A percentile compares a stretch with the other conserved stretches of the same genome.
Evolutionary conservation across 2,329 filamentous ascomycete genomes (phyloP).

Genomic region (Dothiorella sarmentorum): DNA sequence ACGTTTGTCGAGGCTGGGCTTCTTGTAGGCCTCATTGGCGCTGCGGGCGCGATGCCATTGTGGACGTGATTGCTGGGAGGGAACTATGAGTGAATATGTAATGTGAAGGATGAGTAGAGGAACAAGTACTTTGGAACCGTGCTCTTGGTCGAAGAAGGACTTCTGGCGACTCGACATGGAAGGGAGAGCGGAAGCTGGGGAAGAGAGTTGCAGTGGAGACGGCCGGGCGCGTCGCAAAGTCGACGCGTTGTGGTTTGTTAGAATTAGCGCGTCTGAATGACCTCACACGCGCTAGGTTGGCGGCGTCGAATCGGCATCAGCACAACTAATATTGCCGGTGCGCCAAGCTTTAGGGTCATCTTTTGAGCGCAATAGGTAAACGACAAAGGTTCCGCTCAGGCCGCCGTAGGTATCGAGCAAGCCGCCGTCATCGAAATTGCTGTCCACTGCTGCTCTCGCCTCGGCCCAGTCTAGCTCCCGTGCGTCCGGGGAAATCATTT

Average conservation of each 20-base stretch:
- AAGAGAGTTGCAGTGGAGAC: neutral
- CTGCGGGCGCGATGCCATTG: conserved; percentile 36
- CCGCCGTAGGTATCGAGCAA: too few species aligned
- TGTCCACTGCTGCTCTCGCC: neutral
- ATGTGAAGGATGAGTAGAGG: neutral
- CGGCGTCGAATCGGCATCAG: too few species aligned
- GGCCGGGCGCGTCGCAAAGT: neutral
- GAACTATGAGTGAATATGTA: neutral
- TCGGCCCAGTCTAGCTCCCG: neutral
- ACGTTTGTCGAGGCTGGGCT: conserved; percentile 20
- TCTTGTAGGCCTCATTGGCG: conserved; percentile 25
- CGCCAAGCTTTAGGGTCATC: too few species aligned
- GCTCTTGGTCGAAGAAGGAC: conserved; percentile 51
- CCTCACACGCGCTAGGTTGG: neutral
- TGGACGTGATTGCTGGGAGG: conserved; percentile 1
- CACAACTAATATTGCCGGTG: too few species aligned
- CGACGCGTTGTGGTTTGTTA: conserved; percentile 19
- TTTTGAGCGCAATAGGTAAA: neutral
- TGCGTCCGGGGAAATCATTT: neutral
- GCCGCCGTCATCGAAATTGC: neutral
- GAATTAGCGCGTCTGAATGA: too few species aligned
- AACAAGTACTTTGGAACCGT: conserved; percentile 22
- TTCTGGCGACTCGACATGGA: conserved; percentile 47
- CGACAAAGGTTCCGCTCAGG: conserved; percentile 1
- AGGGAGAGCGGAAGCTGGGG: conserved; percentile 5